Evolutionary conservation across 768 basidiomycete species (phyloP).

Genomic region (Amanita pseudoporphyria): DNA sequence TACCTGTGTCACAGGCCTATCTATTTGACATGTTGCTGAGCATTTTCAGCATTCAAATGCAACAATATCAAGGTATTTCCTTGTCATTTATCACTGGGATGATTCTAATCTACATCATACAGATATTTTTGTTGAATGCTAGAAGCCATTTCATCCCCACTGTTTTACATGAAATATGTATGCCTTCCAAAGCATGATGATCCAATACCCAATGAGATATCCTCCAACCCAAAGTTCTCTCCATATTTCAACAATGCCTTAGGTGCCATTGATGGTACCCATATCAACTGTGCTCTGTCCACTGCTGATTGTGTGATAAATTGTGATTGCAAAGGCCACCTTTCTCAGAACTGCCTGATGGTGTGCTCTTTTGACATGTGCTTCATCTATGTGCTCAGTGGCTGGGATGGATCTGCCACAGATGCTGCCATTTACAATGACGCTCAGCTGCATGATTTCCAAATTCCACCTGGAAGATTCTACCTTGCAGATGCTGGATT

Average conservation of each 20-base stretch:
- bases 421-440: conserved; percentile 24
- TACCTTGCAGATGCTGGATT: conserved; percentile 30
- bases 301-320: conserved; percentile 4
- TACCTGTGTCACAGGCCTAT: no score
- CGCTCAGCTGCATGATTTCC: conserved; percentile 18
- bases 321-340: not conserved
- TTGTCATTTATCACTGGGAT: not conserved
- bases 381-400: conserved; percentile 28
- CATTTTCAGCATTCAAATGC: conserved; percentile 20
- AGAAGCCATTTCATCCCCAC: not conserved
- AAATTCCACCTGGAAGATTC: conserved; percentile 21
- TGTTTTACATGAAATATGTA: not conserved
- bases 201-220: conserved; percentile 17
- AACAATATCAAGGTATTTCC: conserved; percentile 19
- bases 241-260: conserved; percentile 22
- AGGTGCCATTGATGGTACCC: conserved; percentile 26
- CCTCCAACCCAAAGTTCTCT: conserved; percentile 20
- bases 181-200: not conserved
- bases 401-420: conserved; percentile 31
- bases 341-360: conserved; percentile 30
- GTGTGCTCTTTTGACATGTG: conserved; percentile 21
- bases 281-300: conserved; percentile 16
- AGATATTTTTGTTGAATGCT: not conserved
- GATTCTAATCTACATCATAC: not conserved
- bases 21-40: conserved; percentile 16